These are phyloP conservation scores for Coemansia aciculifera DNA, from an alignment of 192 early-diverging fungal species.

Conservation along the genomic window DNA sequence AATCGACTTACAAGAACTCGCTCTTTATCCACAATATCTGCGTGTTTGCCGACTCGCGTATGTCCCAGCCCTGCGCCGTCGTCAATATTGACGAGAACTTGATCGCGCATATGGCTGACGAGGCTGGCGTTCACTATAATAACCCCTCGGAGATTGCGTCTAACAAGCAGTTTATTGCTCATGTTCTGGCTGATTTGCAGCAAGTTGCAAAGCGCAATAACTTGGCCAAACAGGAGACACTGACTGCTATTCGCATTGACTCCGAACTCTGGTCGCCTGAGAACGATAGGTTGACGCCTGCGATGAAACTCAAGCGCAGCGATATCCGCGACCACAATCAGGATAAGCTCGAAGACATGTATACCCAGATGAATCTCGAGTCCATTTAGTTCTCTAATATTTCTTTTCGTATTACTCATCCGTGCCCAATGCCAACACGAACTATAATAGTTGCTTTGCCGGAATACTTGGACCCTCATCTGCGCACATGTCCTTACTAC, in stretches of 20 bases:
- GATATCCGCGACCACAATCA: slow-evolving; percentile 73
- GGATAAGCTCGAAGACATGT: slow-evolving; percentile 38
- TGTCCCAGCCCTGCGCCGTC: slow-evolving; percentile 75
- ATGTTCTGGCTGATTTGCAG: slow-evolving; percentile 38
- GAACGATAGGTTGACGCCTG: slow-evolving; percentile 83
- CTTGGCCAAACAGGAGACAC: slow-evolving; percentile 76
- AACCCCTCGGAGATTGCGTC: slow-evolving; percentile 39
- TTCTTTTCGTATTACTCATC: background rate
- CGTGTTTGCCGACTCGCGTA: slow-evolving; percentile 73
- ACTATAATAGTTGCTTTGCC: too few species aligned
- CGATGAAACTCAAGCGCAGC: slow-evolving; percentile 86
- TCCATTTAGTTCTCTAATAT: background rate
- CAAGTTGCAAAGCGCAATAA: slow-evolving; percentile 65
- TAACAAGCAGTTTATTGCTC: slow-evolving; percentile 21
- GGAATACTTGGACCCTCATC: too few species aligned
- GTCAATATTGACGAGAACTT: slow-evolving; percentile 63
- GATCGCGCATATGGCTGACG: slow-evolving; percentile 49
- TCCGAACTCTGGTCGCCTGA: slow-evolving; percentile 88
- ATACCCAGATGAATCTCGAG: slow-evolving; percentile 22
- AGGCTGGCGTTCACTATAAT: slow-evolving; percentile 24
- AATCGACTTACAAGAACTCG: slow-evolving; percentile 86
- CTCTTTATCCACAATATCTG: slow-evolving; percentile 78
- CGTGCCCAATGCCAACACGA: too few species aligned
- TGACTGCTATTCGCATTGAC: slow-evolving; percentile 66
- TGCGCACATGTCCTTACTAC: too few species aligned